Evolutionary conservation across 2,329 filamentous ascomycete species (phyloP).

Genomic region (Aureobasidium sp.): DNA sequence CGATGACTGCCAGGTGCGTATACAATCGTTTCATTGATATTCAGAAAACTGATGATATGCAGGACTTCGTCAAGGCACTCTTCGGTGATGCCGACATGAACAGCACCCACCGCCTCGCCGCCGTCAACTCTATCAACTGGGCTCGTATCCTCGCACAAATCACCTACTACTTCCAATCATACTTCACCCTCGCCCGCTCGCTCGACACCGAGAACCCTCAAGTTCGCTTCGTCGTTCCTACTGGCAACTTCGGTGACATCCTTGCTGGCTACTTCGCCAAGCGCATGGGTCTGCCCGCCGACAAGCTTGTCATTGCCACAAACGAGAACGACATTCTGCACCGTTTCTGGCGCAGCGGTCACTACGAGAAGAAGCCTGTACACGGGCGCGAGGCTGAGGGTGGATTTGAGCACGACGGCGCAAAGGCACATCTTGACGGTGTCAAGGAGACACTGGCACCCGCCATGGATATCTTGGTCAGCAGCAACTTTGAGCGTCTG

Average conservation of each 20-base stretch:
- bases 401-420: conserved; percentile 49
- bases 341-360: conserved; percentile 85
- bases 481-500: conserved; percentile 91
- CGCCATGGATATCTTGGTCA: conserved; percentile 96
- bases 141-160: conserved; percentile 93
- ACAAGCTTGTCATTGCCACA: conserved; percentile 86
- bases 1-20: conserved; percentile 80
- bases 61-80: conserved; percentile 88
- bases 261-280: conserved; percentile 88
- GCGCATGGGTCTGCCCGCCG: conserved; percentile 78
- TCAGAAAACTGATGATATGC: conserved; percentile 1
- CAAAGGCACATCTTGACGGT: conserved; percentile 58
- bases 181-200: conserved; percentile 72
- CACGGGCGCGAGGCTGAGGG: conserved; percentile 51
- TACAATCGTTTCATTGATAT: not conserved
- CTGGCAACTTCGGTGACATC: conserved; percentile 95
- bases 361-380: conserved; percentile 77
- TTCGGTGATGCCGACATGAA: conserved; percentile 85
- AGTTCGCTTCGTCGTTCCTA: conserved; percentile 82
- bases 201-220: conserved; percentile 42
- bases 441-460: conserved; percentile 89
- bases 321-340: conserved; percentile 98
- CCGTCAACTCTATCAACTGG: conserved; percentile 97
- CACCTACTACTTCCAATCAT: conserved; percentile 93
- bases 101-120: conserved; percentile 72